A percentile compares a stretch with the other conserved stretches of the same genome.
Conservation (phyloP, 2,329 filamentous ascomycete species). For the Penicillium sp. region DNA sequence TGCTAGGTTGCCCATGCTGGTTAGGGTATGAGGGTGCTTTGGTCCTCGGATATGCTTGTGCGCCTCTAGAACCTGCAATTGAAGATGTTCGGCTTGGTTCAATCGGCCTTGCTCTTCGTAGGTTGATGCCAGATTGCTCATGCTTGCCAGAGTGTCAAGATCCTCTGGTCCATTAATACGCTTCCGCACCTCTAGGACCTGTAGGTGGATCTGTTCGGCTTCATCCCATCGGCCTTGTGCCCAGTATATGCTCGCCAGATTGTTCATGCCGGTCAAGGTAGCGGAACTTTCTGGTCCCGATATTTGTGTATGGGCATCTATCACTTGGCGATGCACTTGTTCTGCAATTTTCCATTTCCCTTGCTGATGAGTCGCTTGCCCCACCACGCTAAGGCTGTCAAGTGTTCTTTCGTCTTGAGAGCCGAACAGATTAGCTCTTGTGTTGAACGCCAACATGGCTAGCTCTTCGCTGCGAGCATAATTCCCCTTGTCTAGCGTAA, state of each 20-base stretch:
- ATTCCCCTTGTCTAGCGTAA: conserved; percentile 5
- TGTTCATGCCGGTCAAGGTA: not conserved
- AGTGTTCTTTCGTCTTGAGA: not conserved
- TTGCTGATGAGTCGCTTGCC: conserved; percentile 15
- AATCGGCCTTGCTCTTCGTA: not conserved
- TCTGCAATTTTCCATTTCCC: not conserved
- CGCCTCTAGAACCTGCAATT: not conserved
- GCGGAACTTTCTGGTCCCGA: not conserved
- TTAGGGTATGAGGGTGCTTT: not conserved
- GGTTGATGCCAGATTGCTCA: not conserved
- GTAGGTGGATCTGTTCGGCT: not conserved
- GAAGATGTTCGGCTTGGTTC: not conserved
- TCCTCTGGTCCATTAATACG: not conserved
- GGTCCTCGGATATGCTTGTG: not conserved
- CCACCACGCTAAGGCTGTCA: conserved; percentile 2
- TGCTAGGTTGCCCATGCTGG: not conserved
- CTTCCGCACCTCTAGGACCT: not conserved
- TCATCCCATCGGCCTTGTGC: not conserved
- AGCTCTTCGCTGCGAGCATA: not conserved
- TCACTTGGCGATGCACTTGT: not conserved
- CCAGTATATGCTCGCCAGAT: not conserved
- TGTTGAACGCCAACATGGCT: not conserved
- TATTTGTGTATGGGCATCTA: not conserved
- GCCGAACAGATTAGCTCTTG: not conserved
- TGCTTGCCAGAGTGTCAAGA: not conserved